Conservation (phyloP, 106 monocot species). For the Amphibolis antarctica region DNA sequence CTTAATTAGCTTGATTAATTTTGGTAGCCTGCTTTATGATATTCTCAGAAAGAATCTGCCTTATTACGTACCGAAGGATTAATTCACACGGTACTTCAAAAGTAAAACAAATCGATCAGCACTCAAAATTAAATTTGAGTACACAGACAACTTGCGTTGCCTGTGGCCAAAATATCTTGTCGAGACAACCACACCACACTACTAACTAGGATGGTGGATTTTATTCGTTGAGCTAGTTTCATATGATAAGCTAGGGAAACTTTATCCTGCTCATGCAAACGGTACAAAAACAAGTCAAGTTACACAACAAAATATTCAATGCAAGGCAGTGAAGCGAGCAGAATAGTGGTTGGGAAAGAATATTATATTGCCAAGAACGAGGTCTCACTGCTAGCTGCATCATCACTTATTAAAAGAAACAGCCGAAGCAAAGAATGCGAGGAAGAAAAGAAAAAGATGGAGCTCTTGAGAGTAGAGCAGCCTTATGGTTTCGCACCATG, state of each 20-base stretch:
- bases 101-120: too few species aligned
- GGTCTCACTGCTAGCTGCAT: background rate
- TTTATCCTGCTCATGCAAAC: background rate
- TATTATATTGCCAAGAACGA: background rate
- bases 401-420: constrained; percentile 3
- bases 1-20: too few species aligned
- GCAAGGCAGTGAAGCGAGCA: too few species aligned
- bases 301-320: background rate
- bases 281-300: background rate
- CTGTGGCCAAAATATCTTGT: background rate
- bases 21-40: too few species aligned
- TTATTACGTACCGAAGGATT: too few species aligned
- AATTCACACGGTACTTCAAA: too few species aligned
- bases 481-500: too few species aligned
- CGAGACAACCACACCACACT: background rate
- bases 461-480: too few species aligned
- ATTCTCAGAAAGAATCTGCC: too few species aligned
- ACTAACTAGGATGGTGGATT: background rate
- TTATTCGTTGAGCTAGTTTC: background rate
- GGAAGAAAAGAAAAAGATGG: constrained; percentile 4
- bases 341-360: background rate
- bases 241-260: background rate
- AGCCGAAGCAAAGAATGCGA: background rate
- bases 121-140: too few species aligned
- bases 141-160: too few species aligned